Conservation (phyloP, 108 stramenopile genomes). For the Nitzschia putrida region DNA sequence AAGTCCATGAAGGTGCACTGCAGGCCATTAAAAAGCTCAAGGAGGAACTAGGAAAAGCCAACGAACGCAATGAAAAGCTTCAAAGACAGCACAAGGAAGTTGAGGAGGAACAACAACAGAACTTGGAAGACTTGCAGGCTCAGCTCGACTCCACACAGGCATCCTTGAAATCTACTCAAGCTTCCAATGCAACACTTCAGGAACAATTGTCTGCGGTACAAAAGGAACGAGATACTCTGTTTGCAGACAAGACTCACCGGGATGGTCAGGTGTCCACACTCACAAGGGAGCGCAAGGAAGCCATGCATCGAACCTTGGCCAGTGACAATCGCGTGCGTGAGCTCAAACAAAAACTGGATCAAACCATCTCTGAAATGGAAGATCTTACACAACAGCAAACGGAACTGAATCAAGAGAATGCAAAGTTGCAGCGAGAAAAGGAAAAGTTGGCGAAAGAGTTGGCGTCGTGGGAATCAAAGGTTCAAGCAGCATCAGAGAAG, state of each 20-base stretch:
- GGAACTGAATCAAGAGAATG: slow-evolving; percentile 17
- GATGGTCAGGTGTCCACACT: slow-evolving; percentile 19
- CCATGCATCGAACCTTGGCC: slow-evolving; percentile 30
- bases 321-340: slow-evolving; percentile 37
- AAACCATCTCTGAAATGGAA: slow-evolving; percentile 18
- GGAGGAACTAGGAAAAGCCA: slow-evolving; percentile 38
- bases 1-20: slow-evolving; percentile 33
- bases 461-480: slow-evolving; percentile 3
- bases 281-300: slow-evolving; percentile 28
- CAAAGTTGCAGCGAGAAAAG: slow-evolving; percentile 11
- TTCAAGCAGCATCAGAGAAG: background rate
- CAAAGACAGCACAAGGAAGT: slow-evolving; percentile 1
- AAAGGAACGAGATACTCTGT: slow-evolving; percentile 3
- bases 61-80: slow-evolving; percentile 24
- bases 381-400: slow-evolving; percentile 10
- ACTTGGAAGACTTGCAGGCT: slow-evolving; percentile 9
- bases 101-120: slow-evolving; percentile 12
- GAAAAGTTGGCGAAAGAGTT: slow-evolving; percentile 15
- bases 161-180: background rate
- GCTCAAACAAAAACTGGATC: slow-evolving; percentile 26
- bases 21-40: slow-evolving; percentile 31
- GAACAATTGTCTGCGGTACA: background rate
- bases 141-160: slow-evolving; percentile 1
- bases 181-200: background rate
- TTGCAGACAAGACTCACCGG: slow-evolving; percentile 11